phyloP scores from a whole-genome alignment of 2,329 filamentous ascomycete species.

The Aaosphaeria arxii region DNA sequence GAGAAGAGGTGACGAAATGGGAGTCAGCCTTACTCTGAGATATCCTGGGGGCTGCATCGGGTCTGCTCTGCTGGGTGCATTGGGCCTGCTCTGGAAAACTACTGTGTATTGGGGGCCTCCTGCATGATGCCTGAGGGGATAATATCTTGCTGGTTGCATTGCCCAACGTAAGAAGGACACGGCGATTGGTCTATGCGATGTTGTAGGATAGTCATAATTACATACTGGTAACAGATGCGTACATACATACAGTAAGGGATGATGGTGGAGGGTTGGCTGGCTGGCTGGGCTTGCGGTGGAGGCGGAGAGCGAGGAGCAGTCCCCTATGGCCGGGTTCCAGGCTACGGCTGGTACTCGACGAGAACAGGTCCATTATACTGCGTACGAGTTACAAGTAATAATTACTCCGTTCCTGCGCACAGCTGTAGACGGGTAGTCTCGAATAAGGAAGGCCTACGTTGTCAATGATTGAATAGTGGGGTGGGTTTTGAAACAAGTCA shows the following conservation, averaged over 20 bases:
- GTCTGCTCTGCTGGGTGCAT: no score
- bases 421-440: slow-evolving; percentile 15
- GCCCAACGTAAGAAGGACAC: slow-evolving; percentile 10
- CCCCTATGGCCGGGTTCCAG: background rate
- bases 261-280: slow-evolving; percentile 2
- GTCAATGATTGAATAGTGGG: slow-evolving; percentile 1
- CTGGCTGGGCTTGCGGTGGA: slow-evolving; percentile 5
- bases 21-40: no score
- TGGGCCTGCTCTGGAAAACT: no score
- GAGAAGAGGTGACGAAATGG: no score
- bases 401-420: background rate
- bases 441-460: slow-evolving; percentile 22
- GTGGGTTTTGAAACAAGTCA: slow-evolving; percentile 26
- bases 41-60: no score
- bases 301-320: slow-evolving; percentile 6
- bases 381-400: no score
- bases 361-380: no score
- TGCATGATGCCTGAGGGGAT: slow-evolving; percentile 15
- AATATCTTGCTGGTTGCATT: slow-evolving; percentile 10
- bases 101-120: background rate
- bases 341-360: no score
- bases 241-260: background rate
- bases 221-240: no score
- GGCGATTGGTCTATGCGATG: no score
- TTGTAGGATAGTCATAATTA: no score